phyloP scores from a whole-genome alignment of 352 stramenopile species.

The Aphanomyces euteiches region DNA sequence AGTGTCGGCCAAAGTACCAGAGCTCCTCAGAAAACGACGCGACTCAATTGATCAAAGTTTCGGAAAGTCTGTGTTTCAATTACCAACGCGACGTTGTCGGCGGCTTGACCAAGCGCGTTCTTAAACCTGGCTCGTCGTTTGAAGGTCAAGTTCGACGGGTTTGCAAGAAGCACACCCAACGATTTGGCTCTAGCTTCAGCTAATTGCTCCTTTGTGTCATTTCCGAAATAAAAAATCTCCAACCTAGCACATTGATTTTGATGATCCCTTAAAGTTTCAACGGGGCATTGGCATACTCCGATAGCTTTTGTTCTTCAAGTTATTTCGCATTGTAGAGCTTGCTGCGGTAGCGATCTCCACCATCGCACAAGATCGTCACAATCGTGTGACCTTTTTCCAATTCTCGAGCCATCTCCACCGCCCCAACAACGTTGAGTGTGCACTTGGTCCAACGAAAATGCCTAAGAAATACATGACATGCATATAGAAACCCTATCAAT shows the following conservation, averaged over 20 bases:
- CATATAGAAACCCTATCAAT: not conserved
- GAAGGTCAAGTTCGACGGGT: too few relatives aligned
- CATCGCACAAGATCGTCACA: slow-evolving; percentile 80
- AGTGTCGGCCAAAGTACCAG: too few relatives aligned
- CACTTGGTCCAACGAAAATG: slow-evolving; percentile 89
- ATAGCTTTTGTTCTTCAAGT: slow-evolving; percentile 56
- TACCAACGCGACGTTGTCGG: too few relatives aligned
- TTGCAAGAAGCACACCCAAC: too few relatives aligned
- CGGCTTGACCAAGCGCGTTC: too few relatives aligned
- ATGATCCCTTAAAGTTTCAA: slow-evolving; percentile 10
- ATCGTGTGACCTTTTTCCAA: slow-evolving; percentile 65
- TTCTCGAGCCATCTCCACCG: slow-evolving; percentile 72
- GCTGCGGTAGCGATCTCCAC: slow-evolving; percentile 71
- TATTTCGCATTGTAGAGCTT: slow-evolving; percentile 79
- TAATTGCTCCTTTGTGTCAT: not conserved
- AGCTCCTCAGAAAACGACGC: too few relatives aligned
- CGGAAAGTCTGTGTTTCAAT: too few relatives aligned
- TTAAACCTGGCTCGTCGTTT: too few relatives aligned
- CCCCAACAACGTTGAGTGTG: slow-evolving; percentile 71
- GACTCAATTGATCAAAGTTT: too few relatives aligned
- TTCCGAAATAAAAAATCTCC: too few relatives aligned
- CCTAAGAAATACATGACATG: slow-evolving; percentile 33
- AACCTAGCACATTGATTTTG: not conserved
- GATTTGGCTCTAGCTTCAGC: too few relatives aligned
- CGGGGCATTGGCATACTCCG: slow-evolving; percentile 4